Evolutionary conservation across 352 stramenopile genomes (phyloP).

Genomic region (Globisporangium iwayamae): DNA sequence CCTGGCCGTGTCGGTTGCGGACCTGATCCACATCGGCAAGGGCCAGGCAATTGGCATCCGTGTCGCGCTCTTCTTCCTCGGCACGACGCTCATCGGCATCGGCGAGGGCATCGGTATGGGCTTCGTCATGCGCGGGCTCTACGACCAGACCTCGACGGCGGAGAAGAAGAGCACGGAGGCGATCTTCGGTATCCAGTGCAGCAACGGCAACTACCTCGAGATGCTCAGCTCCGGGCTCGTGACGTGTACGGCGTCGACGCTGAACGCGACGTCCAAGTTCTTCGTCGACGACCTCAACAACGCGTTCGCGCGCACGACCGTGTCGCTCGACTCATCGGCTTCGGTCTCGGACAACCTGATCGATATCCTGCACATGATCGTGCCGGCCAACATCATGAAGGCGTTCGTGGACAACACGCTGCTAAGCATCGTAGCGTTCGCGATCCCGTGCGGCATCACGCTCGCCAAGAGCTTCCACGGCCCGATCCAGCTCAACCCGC

Average conservation of each 20-base stretch:
- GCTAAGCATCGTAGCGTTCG: conserved; percentile 69
- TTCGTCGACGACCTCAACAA: conserved; percentile 53
- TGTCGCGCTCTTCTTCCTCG: conserved; percentile 38
- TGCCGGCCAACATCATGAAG: conserved; percentile 71
- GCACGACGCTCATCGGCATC: conserved; percentile 45
- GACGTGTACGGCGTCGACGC: conserved; percentile 41
- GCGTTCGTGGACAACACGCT: conserved; percentile 65
- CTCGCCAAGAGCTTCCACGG: conserved; percentile 71
- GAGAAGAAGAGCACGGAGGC: conserved; percentile 29
- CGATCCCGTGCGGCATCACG: conserved; percentile 56
- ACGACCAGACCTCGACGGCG: conserved; percentile 29
- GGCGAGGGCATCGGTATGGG: conserved; percentile 56
- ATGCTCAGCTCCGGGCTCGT: conserved; percentile 43
- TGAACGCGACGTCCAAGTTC: conserved; percentile 47
- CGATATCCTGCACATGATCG: conserved; percentile 50
- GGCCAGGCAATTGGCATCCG: conserved; percentile 40
- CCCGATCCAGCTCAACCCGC: conserved; percentile 62
- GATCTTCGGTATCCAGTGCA: conserved; percentile 74
- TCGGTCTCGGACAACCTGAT: conserved; percentile 67
- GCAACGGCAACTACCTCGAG: conserved; percentile 64
- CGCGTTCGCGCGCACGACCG: conserved; percentile 43
- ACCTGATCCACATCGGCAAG: conserved; percentile 55
- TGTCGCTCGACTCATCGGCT: conserved; percentile 31
- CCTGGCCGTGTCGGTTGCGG: conserved; percentile 59
- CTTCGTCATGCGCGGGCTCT: conserved; percentile 40